These are phyloP conservation scores for Lentinula guzmanii DNA, from an alignment of 768 basidiomycete genomes.

Conservation along the genomic window DNA sequence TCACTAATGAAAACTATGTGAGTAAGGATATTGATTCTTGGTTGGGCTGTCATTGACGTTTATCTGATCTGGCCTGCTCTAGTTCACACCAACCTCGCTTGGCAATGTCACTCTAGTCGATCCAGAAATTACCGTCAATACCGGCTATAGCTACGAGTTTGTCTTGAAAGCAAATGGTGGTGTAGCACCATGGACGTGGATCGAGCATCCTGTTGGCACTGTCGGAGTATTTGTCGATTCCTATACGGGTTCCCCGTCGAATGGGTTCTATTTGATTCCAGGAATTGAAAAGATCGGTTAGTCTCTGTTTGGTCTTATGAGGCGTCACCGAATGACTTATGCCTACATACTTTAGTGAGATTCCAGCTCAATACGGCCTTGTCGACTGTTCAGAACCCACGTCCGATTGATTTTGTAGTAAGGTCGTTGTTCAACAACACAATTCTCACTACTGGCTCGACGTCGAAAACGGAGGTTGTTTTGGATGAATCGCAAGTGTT, in stretches of 20 bases:
- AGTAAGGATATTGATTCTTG: conserved; percentile 12
- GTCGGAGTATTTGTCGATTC: conserved; percentile 46
- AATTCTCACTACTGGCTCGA: background rate
- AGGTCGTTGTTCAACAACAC: conserved; percentile 52
- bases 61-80: background rate
- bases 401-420: conserved; percentile 40
- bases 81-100: conserved; percentile 51
- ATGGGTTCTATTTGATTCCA: conserved; percentile 53
- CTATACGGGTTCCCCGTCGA: conserved; percentile 32
- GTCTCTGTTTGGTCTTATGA: conserved; percentile 9
- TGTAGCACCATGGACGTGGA: conserved; percentile 54
- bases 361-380: conserved; percentile 33
- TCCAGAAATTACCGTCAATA: conserved; percentile 35
- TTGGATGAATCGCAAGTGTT: background rate
- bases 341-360: conserved; percentile 26
- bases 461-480: background rate
- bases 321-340: background rate
- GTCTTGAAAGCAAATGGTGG: conserved; percentile 47
- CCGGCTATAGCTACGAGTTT: conserved; percentile 33
- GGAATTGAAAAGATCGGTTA: conserved; percentile 46
- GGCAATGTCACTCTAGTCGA: conserved; percentile 41
- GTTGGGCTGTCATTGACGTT: background rate
- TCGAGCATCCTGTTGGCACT: conserved; percentile 52
- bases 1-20: conserved; percentile 50
- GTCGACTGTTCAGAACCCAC: conserved; percentile 30